Evolutionary conservation across 2,329 filamentous ascomycete species (phyloP), one percentile per base, ranked within the genome.

Genomic region (Plectosphaerella plurivora): DNA sequence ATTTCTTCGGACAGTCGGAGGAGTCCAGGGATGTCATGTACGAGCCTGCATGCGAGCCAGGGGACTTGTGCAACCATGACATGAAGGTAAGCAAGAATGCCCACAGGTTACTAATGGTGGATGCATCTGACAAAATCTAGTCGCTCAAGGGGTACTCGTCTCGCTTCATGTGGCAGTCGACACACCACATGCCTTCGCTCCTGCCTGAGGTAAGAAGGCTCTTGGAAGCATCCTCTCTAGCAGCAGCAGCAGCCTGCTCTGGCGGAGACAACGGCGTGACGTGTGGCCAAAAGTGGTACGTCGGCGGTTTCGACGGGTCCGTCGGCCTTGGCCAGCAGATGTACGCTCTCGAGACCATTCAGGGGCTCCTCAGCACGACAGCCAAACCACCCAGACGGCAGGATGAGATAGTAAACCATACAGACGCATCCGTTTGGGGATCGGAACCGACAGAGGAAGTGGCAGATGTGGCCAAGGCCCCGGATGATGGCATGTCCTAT

Each of bases 91-190:
- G 37, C 9, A n/a, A 7, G 37, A 3, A 14, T 4, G 6, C 7
- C 12, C 7, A 3, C 14, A 22, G 3, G 5, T 22, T 39, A 8
- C 12, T 14, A 5, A 39, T 7, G 9, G 16, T 12, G 7, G 37
- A 7, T 12, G 3, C 37, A 18, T n/a, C 37, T 39, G 12, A 39
- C 37, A 5, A 15, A 7, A 9, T 14, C 9, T 18, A 49, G 59
- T 82, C 81, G 9, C 87, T 86, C 77, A 90, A 89, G 69, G 84
- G 77, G 44, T 86, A 84, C 63, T 73, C 87, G 28, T 73, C 83
- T 24, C 81, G 84, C 51, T 86, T 84, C 70, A 79, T 87, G 71
- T 85, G 78, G 69, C 74, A 78, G 45, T 76, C 82, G 4, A 73
- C 80, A 35, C 64, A 76, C 49, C 73, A 86, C 68, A 73, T 83